Evolutionary conservation across 805 yeast genomes (phyloP).

Genomic region (Hyphopichia homilentoma): DNA sequence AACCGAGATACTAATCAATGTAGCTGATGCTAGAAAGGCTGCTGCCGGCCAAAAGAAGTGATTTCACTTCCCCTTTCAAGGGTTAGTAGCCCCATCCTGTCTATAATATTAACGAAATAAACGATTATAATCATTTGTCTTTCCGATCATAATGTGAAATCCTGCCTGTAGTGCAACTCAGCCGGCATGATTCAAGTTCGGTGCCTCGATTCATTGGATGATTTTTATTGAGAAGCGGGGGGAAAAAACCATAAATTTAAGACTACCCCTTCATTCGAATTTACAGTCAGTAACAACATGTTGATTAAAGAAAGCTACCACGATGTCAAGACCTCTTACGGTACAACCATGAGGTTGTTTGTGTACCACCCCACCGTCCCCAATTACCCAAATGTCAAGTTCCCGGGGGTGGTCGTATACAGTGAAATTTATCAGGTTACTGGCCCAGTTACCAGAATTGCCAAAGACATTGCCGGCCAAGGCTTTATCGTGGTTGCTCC

Average conservation of each 20-base stretch:
- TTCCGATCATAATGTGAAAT: too few species aligned
- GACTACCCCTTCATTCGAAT: too few species aligned
- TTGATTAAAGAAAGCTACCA: slow-evolving; percentile 61
- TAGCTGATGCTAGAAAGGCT: slow-evolving; percentile 51
- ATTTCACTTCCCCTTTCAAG: too few species aligned
- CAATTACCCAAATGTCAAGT: slow-evolving; percentile 72
- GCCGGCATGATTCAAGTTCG: too few species aligned
- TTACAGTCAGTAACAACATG: too few species aligned
- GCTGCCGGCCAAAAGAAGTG: slow-evolving; percentile 9
- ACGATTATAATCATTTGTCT: too few species aligned
- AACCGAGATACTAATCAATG: slow-evolving; percentile 4
- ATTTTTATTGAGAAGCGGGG: too few species aligned
- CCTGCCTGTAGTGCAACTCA: too few species aligned
- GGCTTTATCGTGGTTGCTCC: slow-evolving; percentile 81
- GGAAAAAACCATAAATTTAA: too few species aligned
- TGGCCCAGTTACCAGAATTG: slow-evolving; percentile 78
- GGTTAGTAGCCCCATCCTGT: too few species aligned
- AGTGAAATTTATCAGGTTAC: slow-evolving; percentile 80
- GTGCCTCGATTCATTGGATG: too few species aligned
- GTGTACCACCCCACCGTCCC: slow-evolving; percentile 65
- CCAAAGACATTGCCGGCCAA: slow-evolving; percentile 72
- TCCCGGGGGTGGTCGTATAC: slow-evolving; percentile 77
- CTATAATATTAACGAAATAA: too few species aligned
- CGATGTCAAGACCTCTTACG: slow-evolving; percentile 64
- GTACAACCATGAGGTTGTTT: slow-evolving; percentile 63